A percentile compares a stretch with the other conserved stretches of the same genome.
phyloP scores from a whole-genome alignment of 139 green algal genomes.

The Coelastrella sp. region DNA sequence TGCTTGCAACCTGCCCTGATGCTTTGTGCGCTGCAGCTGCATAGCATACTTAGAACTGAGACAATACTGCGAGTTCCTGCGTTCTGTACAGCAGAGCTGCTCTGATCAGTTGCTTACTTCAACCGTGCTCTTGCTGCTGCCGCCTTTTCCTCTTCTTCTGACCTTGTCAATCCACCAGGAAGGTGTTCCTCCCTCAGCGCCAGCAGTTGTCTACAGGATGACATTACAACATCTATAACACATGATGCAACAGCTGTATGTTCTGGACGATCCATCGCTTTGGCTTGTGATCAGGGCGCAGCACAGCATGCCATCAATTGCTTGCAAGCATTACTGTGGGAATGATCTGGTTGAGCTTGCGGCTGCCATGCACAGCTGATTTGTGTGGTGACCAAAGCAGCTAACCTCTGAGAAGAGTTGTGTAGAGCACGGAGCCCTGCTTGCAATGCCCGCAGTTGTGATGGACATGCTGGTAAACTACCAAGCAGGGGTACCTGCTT shows the following conservation, averaged over 20 bases:
- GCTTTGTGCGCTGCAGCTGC: not conserved
- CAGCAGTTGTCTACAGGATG: slow-evolving; percentile 9
- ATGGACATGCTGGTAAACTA: not conserved
- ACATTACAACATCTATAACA: too few relatives aligned
- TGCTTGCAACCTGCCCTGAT: too few relatives aligned
- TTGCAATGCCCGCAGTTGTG: not conserved
- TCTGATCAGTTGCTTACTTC: not conserved
- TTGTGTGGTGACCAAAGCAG: not conserved
- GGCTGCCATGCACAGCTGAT: not conserved
- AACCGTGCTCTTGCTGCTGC: slow-evolving; percentile 17
- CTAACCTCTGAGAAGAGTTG: not conserved
- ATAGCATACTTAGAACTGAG: too few relatives aligned
- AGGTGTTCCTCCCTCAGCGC: slow-evolving; percentile 25
- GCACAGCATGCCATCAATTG: too few relatives aligned
- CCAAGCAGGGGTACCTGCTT: not conserved
- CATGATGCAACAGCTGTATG: too few relatives aligned
- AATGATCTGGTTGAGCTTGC: too few relatives aligned
- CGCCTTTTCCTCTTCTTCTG: not conserved
- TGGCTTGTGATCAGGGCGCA: too few relatives aligned
- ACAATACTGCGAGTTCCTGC: too few relatives aligned
- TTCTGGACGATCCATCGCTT: too few relatives aligned
- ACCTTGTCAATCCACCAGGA: not conserved
- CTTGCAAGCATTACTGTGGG: too few relatives aligned
- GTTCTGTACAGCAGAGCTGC: too few relatives aligned
- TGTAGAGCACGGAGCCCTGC: slow-evolving; percentile 5